Percentiles rank a stretch among this genome's conserved stretches.
phyloP scores from a whole-genome alignment of 2,329 filamentous ascomycete genomes.

The Trichophyton mentagrophytes region DNA sequence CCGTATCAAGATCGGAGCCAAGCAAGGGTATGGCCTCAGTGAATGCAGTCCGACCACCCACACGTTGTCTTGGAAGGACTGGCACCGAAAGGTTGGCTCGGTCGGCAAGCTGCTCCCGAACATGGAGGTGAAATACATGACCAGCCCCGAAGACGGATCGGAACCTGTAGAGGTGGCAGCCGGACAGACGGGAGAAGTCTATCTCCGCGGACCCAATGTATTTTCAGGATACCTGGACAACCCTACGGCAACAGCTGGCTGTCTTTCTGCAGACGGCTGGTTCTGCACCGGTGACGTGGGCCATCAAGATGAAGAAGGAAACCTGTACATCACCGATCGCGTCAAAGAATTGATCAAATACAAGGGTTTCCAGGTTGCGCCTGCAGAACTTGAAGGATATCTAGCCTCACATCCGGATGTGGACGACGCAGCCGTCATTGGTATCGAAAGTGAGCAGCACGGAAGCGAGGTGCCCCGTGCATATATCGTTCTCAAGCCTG shows the following conservation, averaged over 20 bases:
- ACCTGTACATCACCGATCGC: constrained; percentile 84
- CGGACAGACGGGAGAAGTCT: constrained; percentile 57
- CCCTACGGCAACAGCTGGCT: constrained; percentile 42
- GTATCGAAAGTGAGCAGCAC: constrained; percentile 46
- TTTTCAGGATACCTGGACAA: constrained; percentile 53
- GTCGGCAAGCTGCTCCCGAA: constrained; percentile 69
- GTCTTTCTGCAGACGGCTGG: constrained; percentile 56
- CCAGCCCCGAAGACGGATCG: constrained; percentile 37
- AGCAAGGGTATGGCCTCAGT: constrained; percentile 84
- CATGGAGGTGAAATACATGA: constrained; percentile 70
- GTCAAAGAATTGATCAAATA: constrained; percentile 54
- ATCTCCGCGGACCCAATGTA: constrained; percentile 51
- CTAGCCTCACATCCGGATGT: constrained; percentile 39
- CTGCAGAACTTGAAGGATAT: constrained; percentile 51
- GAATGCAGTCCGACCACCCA: constrained; percentile 75
- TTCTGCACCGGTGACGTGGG: constrained; percentile 88
- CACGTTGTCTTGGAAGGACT: constrained; percentile 60
- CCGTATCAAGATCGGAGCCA: constrained; percentile 64
- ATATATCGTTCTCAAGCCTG: constrained; percentile 42
- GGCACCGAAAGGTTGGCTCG: constrained; percentile 62
- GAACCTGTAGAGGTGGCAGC: constrained; percentile 43
- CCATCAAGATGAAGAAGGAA: constrained; percentile 60
- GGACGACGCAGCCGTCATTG: constrained; percentile 51
- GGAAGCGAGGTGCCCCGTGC: constrained; percentile 58
- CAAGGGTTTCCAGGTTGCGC: constrained; percentile 60